Percentiles rank a stretch among this genome's conserved stretches.
These are phyloP conservation scores for Solanum sitiens DNA, from an alignment of 257 asterid species.

Conservation along the genomic window DNA sequence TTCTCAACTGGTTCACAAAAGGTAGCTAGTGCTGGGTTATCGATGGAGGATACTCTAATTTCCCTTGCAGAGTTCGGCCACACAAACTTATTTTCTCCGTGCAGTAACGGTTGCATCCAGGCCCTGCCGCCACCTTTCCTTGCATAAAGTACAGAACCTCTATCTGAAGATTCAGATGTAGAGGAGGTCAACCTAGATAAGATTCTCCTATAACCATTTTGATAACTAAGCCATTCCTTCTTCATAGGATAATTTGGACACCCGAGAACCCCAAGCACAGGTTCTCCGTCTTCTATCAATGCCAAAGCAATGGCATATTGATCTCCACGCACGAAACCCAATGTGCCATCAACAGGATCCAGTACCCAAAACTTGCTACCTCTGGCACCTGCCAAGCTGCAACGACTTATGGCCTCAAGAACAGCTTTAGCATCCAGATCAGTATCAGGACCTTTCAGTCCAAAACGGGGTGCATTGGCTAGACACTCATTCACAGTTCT, in stretches of 20 bases:
- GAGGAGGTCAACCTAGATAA: conserved; percentile 29
- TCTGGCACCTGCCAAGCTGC: conserved; percentile 52
- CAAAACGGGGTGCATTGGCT: conserved; percentile 46
- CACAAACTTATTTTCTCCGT: conserved; percentile 26
- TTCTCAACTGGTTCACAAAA: conserved; percentile 87
- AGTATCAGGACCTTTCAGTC: conserved; percentile 30
- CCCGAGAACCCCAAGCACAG: conserved; percentile 83
- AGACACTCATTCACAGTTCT: conserved; percentile 49
- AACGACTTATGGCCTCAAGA: conserved; percentile 54
- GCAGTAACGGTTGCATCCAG: conserved; percentile 76
- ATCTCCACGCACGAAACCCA: conserved; percentile 86
- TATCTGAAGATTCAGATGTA: conserved; percentile 24
- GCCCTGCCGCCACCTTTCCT: conserved; percentile 49
- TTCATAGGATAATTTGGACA: conserved; percentile 83
- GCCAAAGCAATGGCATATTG: conserved; percentile 80
- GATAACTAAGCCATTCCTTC: conserved; percentile 54
- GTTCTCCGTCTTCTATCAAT: conserved; percentile 66
- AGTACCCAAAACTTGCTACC: conserved; percentile 72
- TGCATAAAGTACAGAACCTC: conserved; percentile 65
- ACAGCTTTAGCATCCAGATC: conserved; percentile 39
- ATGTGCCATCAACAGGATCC: conserved; percentile 80
- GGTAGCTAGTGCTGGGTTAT: conserved; percentile 70
- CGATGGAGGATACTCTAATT: conserved; percentile 57
- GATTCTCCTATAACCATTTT: conserved; percentile 42
- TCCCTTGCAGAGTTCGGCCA: conserved; percentile 66